Evolutionary conservation across 257 asterid species (phyloP), one percentile per base, ranked within the genome.

Genomic region (Coffea canephora): DNA sequence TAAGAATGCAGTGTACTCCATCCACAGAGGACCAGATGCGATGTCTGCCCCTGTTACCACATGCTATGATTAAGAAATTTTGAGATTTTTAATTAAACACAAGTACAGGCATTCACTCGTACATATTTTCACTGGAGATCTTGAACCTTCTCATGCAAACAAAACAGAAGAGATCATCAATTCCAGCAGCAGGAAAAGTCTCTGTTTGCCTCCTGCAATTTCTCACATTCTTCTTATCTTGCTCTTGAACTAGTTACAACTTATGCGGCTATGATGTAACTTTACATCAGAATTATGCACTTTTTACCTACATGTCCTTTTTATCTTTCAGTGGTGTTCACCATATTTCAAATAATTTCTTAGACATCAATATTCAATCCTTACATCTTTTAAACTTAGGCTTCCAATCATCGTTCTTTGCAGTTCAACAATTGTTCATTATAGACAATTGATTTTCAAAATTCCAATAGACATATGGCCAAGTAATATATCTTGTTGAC

Each of bases 1-100:
- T 39, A 96, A 87, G 85, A 90, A 94, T 46, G 98, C 89, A 86
- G 90, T 85, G 83, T 96, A 92, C 85, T 96, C 97, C 90, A 92
- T 91, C 99, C 98, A 96, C 71, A 96, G 90, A 68, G 99, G 98
- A 73, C 99, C 99, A 23, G 99, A 89, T 74, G 93, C 89, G 71
- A 94, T 88, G 85, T 94, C 99, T 82, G 92, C 90, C 79, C 99
- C 99, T 95, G 93, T 77, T 81, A 88, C 57, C 80, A 85, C 71
- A 79, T 9, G 66, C 43, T 19, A 52, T 13, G 11, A 15, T 45
- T 59, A 69, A 81, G 36, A 34, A 54, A 21, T 48, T 31, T 57
- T 34, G 23, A 19, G 50, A 1, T 36, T 9, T 59, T 27, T 31
- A 21, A 15, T 67, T 41, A 55, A 31, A 66, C 8, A 61, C 69